A percentile compares a stretch with the other conserved stretches of the same genome.
Evolutionary conservation across 164 flowering plant genomes (phyloP).

Genomic region (Magnolia sinica): DNA sequence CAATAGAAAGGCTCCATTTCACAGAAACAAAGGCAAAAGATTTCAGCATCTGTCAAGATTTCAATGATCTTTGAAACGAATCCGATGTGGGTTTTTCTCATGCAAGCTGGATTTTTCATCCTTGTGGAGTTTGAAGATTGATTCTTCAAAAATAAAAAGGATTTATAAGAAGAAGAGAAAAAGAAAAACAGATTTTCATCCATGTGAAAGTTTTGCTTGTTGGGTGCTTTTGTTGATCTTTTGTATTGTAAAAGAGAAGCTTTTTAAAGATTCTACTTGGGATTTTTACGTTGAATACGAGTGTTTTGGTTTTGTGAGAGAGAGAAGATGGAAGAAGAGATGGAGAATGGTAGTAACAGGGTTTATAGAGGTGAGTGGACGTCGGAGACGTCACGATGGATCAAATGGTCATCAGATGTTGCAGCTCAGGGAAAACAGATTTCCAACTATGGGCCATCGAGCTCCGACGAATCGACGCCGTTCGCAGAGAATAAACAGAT

Average conservation of each 20-base stretch:
- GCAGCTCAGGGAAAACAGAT: not conserved
- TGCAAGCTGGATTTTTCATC: not conserved
- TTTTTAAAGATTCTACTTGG: not conserved
- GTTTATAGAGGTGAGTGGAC: slow-evolving; percentile 7
- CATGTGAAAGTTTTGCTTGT: not conserved
- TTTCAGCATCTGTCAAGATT: not conserved
- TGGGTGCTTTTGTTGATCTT: not conserved
- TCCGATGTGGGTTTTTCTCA: not conserved
- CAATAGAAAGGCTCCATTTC: not conserved
- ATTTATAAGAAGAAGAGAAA: too few relatives aligned
- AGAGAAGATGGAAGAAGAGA: slow-evolving; percentile 2
- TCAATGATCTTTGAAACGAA: not conserved
- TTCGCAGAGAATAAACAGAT: slow-evolving; percentile 1
- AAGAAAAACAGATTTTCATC: too few relatives aligned
- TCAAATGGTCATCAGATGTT: slow-evolving; percentile 9
- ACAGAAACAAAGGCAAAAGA: not conserved
- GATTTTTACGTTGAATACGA: not conserved
- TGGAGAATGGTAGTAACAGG: not conserved
- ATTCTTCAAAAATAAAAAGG: not conserved
- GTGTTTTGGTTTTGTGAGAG: not conserved
- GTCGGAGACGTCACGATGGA: slow-evolving; percentile 5
- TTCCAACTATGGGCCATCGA: not conserved
- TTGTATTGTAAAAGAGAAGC: not conserved
- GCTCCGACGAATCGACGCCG: not conserved
- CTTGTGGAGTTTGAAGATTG: not conserved